Evolutionary conservation across 441 rosid genomes (phyloP).

Genomic region (Theobroma grandiflorum): DNA sequence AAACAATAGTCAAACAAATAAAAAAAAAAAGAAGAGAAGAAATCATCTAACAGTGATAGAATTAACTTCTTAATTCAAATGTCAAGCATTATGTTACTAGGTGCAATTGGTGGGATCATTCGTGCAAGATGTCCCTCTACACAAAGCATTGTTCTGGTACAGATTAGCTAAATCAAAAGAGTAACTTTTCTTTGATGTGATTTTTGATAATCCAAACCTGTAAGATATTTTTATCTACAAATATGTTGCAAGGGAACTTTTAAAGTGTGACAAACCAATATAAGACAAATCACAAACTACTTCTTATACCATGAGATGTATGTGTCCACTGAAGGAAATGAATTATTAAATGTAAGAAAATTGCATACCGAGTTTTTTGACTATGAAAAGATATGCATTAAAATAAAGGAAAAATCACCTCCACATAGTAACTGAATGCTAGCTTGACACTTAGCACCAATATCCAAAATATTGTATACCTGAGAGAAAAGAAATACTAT

Average conservation of each 20-base stretch:
- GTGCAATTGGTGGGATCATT: conserved; percentile 8
- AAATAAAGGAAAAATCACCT: conserved; percentile 53
- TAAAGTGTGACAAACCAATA: not conserved
- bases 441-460: conserved; percentile 88
- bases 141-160: conserved; percentile 2
- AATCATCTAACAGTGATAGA: not conserved
- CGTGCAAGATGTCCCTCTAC: conserved; percentile 1
- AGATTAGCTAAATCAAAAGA: conserved; percentile 14
- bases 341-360: not conserved
- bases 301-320: conserved; percentile 24
- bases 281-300: not conserved
- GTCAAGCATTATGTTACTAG: conserved; percentile 1
- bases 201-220: conserved; percentile 10
- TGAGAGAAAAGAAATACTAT: conserved; percentile 40
- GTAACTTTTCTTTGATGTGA: not conserved
- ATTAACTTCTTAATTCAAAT: conserved; percentile 19
- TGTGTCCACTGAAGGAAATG: conserved; percentile 31
- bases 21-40: not conserved
- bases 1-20: not conserved
- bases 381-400: conserved; percentile 18
- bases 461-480: conserved; percentile 98
- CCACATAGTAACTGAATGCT: conserved; percentile 96
- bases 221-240: conserved; percentile 2
- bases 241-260: conserved; percentile 18
- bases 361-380: not conserved